Conservation (phyloP, 805 yeast species). For the Pichia thaimueangensis region DNA sequence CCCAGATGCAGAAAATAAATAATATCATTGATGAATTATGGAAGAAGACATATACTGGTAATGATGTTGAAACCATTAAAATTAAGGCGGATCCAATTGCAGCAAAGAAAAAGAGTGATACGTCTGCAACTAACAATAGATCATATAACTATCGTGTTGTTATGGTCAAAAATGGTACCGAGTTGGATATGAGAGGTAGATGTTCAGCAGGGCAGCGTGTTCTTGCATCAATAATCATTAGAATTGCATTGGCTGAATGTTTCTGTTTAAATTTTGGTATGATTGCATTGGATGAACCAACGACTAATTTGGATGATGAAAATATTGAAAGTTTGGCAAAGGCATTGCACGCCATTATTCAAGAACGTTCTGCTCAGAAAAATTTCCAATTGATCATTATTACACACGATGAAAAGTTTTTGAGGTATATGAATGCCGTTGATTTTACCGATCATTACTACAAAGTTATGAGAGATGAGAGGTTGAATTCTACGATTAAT, state of each 20-base stretch:
- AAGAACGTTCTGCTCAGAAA: slow-evolving; percentile 64
- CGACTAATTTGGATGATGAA: slow-evolving; percentile 87
- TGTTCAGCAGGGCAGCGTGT: slow-evolving; percentile 98
- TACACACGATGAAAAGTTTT: slow-evolving; percentile 92
- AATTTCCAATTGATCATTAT: slow-evolving; percentile 94
- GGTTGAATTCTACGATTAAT: slow-evolving; percentile 70
- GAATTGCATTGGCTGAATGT: slow-evolving; percentile 91
- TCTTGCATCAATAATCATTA: slow-evolving; percentile 81
- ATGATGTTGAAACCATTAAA: slow-evolving; percentile 88
- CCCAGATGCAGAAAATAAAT: slow-evolving; percentile 91
- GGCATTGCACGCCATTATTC: slow-evolving; percentile 70
- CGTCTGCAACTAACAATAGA: slow-evolving; percentile 35
- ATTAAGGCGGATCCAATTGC: slow-evolving; percentile 71
- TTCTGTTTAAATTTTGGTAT: slow-evolving; percentile 94
- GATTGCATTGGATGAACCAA: slow-evolving; percentile 95
- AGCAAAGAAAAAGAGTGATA: slow-evolving; percentile 32
- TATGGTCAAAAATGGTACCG: slow-evolving; percentile 88
- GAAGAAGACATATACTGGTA: slow-evolving; percentile 90
- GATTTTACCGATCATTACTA: slow-evolving; percentile 84
- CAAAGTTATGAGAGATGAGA: slow-evolving; percentile 70
- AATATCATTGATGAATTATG: slow-evolving; percentile 83
- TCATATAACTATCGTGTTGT: slow-evolving; percentile 90
- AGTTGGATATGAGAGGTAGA: slow-evolving; percentile 95
- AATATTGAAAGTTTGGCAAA: slow-evolving; percentile 84
- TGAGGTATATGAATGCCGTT: slow-evolving; percentile 78